Evolutionary conservation across 2,329 filamentous ascomycete genomes (phyloP), one percentile per base, ranked within the genome.

Genomic region (Cladophialophora carrionii): DNA sequence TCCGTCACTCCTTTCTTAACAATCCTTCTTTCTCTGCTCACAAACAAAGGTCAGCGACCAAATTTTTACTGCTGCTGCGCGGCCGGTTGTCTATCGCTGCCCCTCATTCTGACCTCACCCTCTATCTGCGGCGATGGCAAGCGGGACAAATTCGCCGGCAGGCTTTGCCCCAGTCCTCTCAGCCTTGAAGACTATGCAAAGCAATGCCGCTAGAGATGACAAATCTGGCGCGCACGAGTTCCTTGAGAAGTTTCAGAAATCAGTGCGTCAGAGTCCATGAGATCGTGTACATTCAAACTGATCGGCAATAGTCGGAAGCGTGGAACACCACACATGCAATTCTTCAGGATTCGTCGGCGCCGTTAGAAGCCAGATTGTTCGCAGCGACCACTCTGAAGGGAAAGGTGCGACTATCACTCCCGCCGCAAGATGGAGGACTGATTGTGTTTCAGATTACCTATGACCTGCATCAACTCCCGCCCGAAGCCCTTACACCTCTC

Each of bases 161-260:
- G 85, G 86, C 78, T 96, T 95, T 80, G 86, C 87, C 79, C 90
- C 91, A 69, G 91, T 99, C 72, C 84, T 98, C 73, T 88, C 90
- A 72, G 95, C 94, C 69, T 88, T 98, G 79, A 86, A 88, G 76
- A 95, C 93, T 69, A 96, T 99, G 93, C 89, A 87, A 75, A 85
- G 92, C 76, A 90, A 89, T 79, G 90, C 88, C 71, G 88, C 94
- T 75, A 86, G 90, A 74, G 85, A 89, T 71, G 87, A 90, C 75
- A 98, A 98, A 83, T 89, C 90, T 77, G 90, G 92, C 78, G 93
- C 92, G 66, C 93, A 97, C 76, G 88, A 94, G 76, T 99, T 89
- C 77, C 84, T 99, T 66, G 91, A 96, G 80, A 88, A 87, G 73
- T 99, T 98, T 80, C 95, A 99, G 85, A 99, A 99, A 87, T 98